Evolutionary conservation across 1,284 basidiomycete genomes (phyloP).

Genomic region (Wallemia mellicola): DNA sequence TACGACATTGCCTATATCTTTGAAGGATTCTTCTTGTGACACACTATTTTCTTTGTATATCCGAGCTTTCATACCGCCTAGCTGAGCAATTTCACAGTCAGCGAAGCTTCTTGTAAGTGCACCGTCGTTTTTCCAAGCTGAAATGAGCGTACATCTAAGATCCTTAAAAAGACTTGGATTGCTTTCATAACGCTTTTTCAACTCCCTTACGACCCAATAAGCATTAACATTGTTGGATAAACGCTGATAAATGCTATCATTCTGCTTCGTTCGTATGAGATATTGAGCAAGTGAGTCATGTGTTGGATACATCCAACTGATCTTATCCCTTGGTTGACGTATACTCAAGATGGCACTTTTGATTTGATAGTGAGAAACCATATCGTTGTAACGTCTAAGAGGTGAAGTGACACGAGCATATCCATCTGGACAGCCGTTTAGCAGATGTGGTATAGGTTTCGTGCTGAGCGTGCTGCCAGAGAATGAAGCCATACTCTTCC

Average conservation of each 20-base stretch:
- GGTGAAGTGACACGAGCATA: constrained; percentile 72
- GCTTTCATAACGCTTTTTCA: neutral
- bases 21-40: neutral
- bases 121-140: neutral
- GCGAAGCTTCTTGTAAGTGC: neutral
- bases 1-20: neutral
- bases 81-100: neutral
- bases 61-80: neutral
- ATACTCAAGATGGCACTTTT: constrained; percentile 29
- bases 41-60: neutral
- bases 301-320: neutral
- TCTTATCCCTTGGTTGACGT: neutral
- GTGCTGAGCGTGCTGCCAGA: constrained; percentile 21
- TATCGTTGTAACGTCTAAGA: constrained; percentile 52
- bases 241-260: neutral
- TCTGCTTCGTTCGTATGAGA: neutral
- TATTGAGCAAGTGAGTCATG: neutral
- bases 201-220: neutral
- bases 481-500: constrained; percentile 8
- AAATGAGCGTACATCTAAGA: neutral
- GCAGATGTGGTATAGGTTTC: constrained; percentile 32
- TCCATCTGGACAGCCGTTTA: constrained; percentile 22
- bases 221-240: neutral
- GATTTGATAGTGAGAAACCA: constrained; percentile 80
- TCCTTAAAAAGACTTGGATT: neutral